These are phyloP conservation scores for Phytophthora idaei DNA, from an alignment of 352 stramenopile species.

Conservation along the genomic window DNA sequence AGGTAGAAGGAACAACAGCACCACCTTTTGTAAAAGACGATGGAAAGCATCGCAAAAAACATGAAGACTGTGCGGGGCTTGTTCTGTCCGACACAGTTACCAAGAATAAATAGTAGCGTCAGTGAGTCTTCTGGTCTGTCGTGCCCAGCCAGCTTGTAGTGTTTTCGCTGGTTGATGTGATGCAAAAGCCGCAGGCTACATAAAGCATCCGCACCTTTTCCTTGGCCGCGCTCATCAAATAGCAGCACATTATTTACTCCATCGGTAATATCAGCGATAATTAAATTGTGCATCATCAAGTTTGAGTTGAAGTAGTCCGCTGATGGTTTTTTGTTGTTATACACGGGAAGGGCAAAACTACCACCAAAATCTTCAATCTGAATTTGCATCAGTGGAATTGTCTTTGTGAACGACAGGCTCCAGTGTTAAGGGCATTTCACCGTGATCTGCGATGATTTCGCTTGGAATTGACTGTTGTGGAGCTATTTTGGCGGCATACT, in stretches of 20 bases:
- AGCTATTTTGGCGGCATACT: not conserved
- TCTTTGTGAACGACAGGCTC: not conserved
- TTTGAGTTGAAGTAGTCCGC: not conserved
- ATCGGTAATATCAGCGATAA: not conserved
- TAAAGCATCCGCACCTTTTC: not conserved
- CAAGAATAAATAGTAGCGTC: not conserved
- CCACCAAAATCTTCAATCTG: not conserved
- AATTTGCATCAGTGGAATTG: not conserved
- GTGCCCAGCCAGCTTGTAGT: not conserved
- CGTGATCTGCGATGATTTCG: too few species aligned
- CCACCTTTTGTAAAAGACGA: not conserved
- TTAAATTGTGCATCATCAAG: constrained; percentile 1
- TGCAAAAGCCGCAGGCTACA: not conserved
- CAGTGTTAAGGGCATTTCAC: not conserved
- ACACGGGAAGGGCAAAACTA: not conserved
- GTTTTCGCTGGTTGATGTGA: not conserved
- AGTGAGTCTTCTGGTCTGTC: not conserved
- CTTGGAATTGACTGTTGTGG: not conserved
- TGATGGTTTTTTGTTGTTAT: not conserved
- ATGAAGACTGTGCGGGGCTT: not conserved
- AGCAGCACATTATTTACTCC: not conserved
- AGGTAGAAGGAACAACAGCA: not conserved
- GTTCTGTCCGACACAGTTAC: too few species aligned
- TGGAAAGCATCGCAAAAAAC: not conserved
- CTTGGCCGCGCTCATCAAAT: not conserved